Evolutionary conservation across 2,329 filamentous ascomycete genomes (phyloP), one percentile per base, ranked within the genome.

Genomic region (Trichoderma breve): DNA sequence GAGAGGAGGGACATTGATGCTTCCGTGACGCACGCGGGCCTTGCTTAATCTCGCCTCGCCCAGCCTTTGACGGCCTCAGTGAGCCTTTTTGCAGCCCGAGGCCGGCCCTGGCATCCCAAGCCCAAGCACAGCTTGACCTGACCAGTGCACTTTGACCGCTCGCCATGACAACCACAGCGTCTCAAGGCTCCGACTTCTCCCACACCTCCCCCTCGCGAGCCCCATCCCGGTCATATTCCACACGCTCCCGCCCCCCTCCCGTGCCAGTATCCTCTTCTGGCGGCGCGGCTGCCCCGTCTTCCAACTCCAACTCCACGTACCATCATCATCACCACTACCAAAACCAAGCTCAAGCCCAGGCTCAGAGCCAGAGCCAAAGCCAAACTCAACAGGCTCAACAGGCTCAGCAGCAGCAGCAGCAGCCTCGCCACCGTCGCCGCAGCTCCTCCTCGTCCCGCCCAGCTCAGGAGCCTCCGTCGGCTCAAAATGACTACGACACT

Each of bases 401-500:
- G 39, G 74, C 73, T 67, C 74, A 73, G 66, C 73, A 55, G 12
- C 73, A 61, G 11, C 62, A 32, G 32, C 32, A 32, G 32, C 32
- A 73, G 75, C 75, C 80, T 73, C 83, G 79, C 69, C 81, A 82
- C 76, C 81, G 81, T 72, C 81, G 79, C 75, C 81, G 79, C 76
- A 74, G 80, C 77, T 82, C 83, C 43, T 83, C 83, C 30, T 82
- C 83, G 55, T 80, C 81, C 71, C 83, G 82, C 74, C 81, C 83
- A 73, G 77, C 81, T 62, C 83, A 85, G 74, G 82, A 87, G 71
- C 76, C 82, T 57, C 76, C 83, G 67, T 83, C 84, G 70, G 83
- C 84, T 69, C 89, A 91, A 78, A 86, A 91, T 81, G 93, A 96
- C 82, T 91, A 90, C 84, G 93, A 95, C 83, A 87, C 90, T 77